Evolutionary conservation across 2,329 filamentous ascomycete genomes (phyloP).

Genomic region (Magnaporthales sp.): DNA sequence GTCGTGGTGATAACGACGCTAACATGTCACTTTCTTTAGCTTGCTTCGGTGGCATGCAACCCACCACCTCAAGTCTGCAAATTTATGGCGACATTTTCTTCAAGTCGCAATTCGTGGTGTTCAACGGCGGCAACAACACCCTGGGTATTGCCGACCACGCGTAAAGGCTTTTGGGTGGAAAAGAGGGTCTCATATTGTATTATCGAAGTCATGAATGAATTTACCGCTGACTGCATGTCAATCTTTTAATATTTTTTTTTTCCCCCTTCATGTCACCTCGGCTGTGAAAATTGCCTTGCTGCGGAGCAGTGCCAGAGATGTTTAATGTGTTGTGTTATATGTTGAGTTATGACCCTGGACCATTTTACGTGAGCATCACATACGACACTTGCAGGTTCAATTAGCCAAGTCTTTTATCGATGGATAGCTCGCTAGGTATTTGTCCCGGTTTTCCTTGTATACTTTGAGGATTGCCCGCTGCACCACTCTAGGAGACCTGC

Average conservation of each 20-base stretch:
- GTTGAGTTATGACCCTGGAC: no score
- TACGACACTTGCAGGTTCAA: no score
- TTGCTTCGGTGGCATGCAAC: conserved; percentile 63
- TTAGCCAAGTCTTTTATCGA: not conserved
- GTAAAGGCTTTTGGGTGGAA: not conserved
- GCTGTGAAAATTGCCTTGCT: not conserved
- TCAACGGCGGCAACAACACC: conserved; percentile 46
- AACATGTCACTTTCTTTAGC: conserved; percentile 19
- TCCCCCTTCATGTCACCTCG: not conserved
- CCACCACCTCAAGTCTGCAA: conserved; percentile 43
- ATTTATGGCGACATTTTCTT: conserved; percentile 57
- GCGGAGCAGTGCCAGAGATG: not conserved
- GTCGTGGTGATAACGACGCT: not conserved
- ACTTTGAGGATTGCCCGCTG: no score
- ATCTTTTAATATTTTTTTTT: not conserved
- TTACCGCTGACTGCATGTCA: not conserved
- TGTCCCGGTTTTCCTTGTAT: not conserved
- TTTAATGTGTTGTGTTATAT: no score
- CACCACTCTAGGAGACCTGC: no score
- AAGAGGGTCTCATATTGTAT: not conserved
- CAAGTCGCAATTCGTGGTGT: conserved; percentile 51
- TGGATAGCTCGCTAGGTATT: not conserved
- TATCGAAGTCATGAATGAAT: not conserved
- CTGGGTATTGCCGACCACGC: conserved; percentile 43
- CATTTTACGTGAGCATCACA: no score